A percentile compares a stretch with the other conserved stretches of the same genome.
Conservation (phyloP, 345 rosid genomes). For the Eucalyptus guilfoylei region DNA sequence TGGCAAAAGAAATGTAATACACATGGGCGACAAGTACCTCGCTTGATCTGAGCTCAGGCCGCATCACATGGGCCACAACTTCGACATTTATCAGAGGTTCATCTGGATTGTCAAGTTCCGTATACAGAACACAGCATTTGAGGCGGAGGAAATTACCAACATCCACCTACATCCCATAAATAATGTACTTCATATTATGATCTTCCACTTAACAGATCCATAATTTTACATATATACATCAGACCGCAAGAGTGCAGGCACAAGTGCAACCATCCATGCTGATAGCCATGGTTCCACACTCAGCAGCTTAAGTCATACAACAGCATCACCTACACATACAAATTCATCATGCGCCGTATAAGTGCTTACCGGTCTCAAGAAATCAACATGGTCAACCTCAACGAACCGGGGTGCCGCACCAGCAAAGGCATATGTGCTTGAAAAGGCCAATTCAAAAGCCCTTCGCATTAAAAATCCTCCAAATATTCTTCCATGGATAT, state of each 20-base stretch:
- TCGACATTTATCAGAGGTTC: slow-evolving; percentile 57
- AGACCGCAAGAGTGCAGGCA: background rate
- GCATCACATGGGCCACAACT: slow-evolving; percentile 78
- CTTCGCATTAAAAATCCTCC: slow-evolving; percentile 87
- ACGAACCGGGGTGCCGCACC: slow-evolving; percentile 67
- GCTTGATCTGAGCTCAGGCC: slow-evolving; percentile 61
- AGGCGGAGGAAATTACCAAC: slow-evolving; percentile 82
- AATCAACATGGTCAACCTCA: slow-evolving; percentile 89
- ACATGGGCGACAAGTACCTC: slow-evolving; percentile 31
- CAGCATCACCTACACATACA: background rate
- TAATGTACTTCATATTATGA: background rate
- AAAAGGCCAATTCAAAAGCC: slow-evolving; percentile 78
- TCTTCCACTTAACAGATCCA: background rate
- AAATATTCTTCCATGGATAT: slow-evolving; percentile 76
- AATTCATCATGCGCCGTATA: background rate
- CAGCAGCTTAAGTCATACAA: background rate
- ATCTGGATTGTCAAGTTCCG: slow-evolving; percentile 42
- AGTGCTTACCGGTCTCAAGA: slow-evolving; percentile 66
- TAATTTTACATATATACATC: background rate
- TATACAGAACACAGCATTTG: slow-evolving; percentile 71
- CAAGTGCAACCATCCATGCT: background rate
- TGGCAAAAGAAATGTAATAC: background rate
- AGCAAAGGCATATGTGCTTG: slow-evolving; percentile 79
- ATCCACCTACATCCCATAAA: slow-evolving; percentile 40
- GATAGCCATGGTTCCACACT: background rate